Percentiles rank a stretch among this genome's conserved stretches.
Conservation (phyloP, 805 yeast genomes). For the Clavispora asparagi region DNA sequence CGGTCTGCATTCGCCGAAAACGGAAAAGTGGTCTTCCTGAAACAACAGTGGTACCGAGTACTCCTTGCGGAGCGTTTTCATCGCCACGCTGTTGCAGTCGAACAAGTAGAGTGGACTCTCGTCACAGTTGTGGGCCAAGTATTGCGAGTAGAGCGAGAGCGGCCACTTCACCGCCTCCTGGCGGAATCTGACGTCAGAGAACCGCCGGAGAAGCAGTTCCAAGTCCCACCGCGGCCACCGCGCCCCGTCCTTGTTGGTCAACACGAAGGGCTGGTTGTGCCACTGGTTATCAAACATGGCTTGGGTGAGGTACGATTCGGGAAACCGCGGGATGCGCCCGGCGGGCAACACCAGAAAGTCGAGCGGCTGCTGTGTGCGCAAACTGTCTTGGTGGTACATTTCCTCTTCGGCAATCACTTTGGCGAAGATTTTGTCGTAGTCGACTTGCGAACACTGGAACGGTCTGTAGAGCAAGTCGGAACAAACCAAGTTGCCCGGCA, state of each 20-base stretch:
- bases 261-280: slow-evolving; percentile 61
- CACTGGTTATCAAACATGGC: slow-evolving; percentile 43
- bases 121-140: slow-evolving; percentile 58
- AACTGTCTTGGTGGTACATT: slow-evolving; percentile 19
- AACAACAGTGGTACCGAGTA: slow-evolving; percentile 53
- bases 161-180: slow-evolving; percentile 88
- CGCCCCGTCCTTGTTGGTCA: slow-evolving; percentile 25
- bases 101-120: slow-evolving; percentile 84
- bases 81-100: slow-evolving; percentile 74
- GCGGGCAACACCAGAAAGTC: slow-evolving; percentile 16
- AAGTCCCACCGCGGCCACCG: slow-evolving; percentile 70
- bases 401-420: slow-evolving; percentile 46
- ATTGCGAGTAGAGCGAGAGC: slow-evolving; percentile 53
- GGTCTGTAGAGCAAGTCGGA: slow-evolving; percentile 82
- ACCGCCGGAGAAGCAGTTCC: slow-evolving; percentile 42
- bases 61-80: slow-evolving; percentile 48
- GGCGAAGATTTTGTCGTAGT: slow-evolving; percentile 47
- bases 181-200: slow-evolving; percentile 60
- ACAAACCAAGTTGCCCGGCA: slow-evolving; percentile 50
- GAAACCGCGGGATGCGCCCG: slow-evolving; percentile 50
- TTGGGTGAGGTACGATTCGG: slow-evolving; percentile 38
- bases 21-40: slow-evolving; percentile 54
- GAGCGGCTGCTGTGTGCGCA: slow-evolving; percentile 4
- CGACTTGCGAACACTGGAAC: slow-evolving; percentile 70
- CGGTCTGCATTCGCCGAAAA: slow-evolving; percentile 65